A percentile compares a stretch with the other conserved stretches of the same genome.
phyloP scores from a whole-genome alignment of 202 grass and related monocot species.

The Brachypodium distachyon region DNA sequence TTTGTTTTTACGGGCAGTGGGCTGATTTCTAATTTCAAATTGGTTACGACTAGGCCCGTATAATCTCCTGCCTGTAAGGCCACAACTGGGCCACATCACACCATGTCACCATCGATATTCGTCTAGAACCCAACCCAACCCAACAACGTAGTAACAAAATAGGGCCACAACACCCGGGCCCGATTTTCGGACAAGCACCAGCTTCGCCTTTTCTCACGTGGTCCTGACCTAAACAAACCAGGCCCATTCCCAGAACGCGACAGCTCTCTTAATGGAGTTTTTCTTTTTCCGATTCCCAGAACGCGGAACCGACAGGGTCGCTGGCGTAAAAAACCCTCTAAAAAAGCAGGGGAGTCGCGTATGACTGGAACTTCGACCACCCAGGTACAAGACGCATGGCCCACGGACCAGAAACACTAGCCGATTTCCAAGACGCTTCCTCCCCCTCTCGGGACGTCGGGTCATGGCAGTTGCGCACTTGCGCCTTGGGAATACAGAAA shows the following conservation, averaged over 20 bases:
- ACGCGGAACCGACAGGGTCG: neutral
- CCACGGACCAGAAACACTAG: conserved; percentile 18
- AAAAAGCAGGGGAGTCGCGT: neutral
- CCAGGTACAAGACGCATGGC: neutral
- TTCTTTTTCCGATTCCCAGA: neutral
- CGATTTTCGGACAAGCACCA: neutral
- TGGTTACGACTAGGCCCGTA: neutral
- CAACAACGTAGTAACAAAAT: too few relatives aligned
- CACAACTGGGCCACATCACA: neutral
- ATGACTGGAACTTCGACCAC: neutral
- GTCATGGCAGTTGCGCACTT: conserved; percentile 44
- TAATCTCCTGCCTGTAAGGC: neutral
- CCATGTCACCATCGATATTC: too few relatives aligned
- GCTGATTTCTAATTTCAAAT: neutral
- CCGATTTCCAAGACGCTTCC: conserved; percentile 36
- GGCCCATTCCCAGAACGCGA: neutral
- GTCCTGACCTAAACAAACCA: neutral
- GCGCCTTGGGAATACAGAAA: neutral
- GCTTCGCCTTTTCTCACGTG: neutral
- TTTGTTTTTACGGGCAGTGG: too few relatives aligned
- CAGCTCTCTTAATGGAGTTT: neutral
- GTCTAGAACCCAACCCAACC: neutral
- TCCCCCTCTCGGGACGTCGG: conserved; percentile 12
- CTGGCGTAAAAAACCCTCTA: neutral
- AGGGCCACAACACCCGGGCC: neutral